Conservation (phyloP, 306 rosid species). For the Oemleria cerasiformis region DNA sequence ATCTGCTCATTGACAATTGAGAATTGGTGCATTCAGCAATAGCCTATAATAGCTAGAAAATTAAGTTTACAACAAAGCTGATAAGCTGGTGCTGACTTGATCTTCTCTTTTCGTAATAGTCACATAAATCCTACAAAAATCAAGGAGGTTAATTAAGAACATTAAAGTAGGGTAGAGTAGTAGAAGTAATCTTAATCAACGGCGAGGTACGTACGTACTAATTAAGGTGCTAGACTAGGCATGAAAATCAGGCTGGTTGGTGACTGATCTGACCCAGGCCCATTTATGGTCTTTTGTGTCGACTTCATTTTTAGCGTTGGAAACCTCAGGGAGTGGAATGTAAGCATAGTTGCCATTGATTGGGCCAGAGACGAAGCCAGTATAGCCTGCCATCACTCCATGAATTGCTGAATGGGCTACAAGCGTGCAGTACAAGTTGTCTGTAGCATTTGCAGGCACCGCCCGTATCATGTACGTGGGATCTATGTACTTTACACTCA, state of each 20-base stretch:
- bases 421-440: conserved; percentile 73
- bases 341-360: conserved; percentile 66
- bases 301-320: conserved; percentile 59
- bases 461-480: conserved; percentile 94
- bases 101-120: too few relatives aligned
- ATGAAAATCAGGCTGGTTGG: conserved; percentile 78
- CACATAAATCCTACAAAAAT: too few relatives aligned
- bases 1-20: too few relatives aligned
- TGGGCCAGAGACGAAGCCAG: conserved; percentile 82
- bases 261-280: conserved; percentile 94
- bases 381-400: conserved; percentile 85
- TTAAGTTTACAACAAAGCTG: too few relatives aligned
- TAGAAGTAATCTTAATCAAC: too few relatives aligned
- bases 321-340: conserved; percentile 76
- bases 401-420: conserved; percentile 83
- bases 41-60: too few relatives aligned
- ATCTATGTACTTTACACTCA: conserved; percentile 69
- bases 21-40: too few relatives aligned
- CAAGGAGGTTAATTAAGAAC: too few relatives aligned
- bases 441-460: conserved; percentile 73
- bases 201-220: too few relatives aligned
- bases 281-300: conserved; percentile 62
- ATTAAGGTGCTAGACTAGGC: not conserved
- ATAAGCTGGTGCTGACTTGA: too few relatives aligned
- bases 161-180: too few relatives aligned